phyloP scores from a whole-genome alignment of 352 stramenopile species.

The Phytophthora cajani region DNA sequence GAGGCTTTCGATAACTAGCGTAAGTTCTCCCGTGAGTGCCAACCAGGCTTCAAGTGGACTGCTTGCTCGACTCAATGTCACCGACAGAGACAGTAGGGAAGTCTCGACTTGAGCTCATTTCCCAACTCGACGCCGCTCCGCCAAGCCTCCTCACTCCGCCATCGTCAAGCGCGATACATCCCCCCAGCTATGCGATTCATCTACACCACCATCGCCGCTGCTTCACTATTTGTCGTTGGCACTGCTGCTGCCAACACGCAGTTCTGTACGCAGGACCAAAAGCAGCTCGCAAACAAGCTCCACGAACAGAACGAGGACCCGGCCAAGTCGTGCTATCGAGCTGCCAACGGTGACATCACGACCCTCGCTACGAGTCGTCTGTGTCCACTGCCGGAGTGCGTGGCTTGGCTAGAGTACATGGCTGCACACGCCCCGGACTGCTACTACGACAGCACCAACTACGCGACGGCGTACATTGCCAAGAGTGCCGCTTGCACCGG shows the following conservation, averaged over 20 bases:
- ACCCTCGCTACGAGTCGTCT: conserved; percentile 57
- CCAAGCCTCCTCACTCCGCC: conserved; percentile 6
- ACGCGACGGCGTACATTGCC: conserved; percentile 44
- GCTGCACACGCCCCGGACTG: conserved; percentile 56
- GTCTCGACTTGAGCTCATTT: conserved; percentile 14
- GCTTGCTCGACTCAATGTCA: conserved; percentile 1
- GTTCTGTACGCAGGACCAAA: conserved; percentile 63
- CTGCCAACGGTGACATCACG: conserved; percentile 57
- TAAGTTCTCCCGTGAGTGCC: conserved; percentile 1
- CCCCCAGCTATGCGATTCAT: conserved; percentile 22
- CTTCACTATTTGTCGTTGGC: conserved; percentile 26
- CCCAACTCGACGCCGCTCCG: conserved; percentile 9
- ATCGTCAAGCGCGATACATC: conserved; percentile 1
- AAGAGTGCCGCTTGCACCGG: conserved; percentile 59
- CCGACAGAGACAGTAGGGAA: background rate
- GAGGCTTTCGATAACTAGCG: conserved; percentile 14
- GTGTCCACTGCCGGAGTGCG: conserved; percentile 60
- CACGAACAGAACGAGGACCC: conserved; percentile 63
- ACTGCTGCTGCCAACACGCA: conserved; percentile 31
- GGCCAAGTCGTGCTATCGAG: conserved; percentile 62
- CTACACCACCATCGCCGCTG: conserved; percentile 15
- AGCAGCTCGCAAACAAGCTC: conserved; percentile 62
- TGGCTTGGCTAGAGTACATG: conserved; percentile 65
- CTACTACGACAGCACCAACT: conserved; percentile 76
- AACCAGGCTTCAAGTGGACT: background rate